Evolutionary conservation across 2,329 filamentous ascomycete species (phyloP).

Genomic region (Aspergillus sp.): DNA sequence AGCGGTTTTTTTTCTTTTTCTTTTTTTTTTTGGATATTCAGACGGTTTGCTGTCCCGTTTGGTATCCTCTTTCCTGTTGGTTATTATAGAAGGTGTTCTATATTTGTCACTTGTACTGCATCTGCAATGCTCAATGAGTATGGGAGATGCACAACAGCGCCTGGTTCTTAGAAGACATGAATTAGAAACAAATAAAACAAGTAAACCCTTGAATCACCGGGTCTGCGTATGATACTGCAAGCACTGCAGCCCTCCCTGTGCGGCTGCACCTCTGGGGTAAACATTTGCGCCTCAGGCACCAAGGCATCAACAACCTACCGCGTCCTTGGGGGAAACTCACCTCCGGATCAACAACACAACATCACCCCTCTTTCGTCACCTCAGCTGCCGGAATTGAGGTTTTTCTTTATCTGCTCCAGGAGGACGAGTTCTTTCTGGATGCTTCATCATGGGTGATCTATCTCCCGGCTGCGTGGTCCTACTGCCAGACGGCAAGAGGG

Average conservation of each 20-base stretch:
- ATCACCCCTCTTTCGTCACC: conserved; percentile 3
- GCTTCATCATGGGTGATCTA: conserved; percentile 28
- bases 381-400: not conserved
- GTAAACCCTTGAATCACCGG: too few species aligned
- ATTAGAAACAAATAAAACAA: too few species aligned
- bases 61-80: too few species aligned
- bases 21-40: too few species aligned
- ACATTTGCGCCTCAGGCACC: not conserved
- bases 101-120: not conserved
- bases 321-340: not conserved
- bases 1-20: too few species aligned
- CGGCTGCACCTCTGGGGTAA: not conserved
- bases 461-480: conserved; percentile 65
- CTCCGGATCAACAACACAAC: conserved; percentile 10
- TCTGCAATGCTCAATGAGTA: not conserved
- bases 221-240: too few species aligned
- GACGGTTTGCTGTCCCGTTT: too few species aligned
- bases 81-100: too few species aligned
- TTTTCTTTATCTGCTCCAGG: not conserved
- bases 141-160: too few species aligned
- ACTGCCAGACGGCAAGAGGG: conserved; percentile 70
- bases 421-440: conserved; percentile 5
- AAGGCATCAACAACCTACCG: not conserved
- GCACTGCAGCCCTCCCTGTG: too few species aligned
- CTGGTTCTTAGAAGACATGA: too few species aligned